phyloP scores from a whole-genome alignment of 306 rosid genomes.

The Elaeagnus macrophylla region DNA sequence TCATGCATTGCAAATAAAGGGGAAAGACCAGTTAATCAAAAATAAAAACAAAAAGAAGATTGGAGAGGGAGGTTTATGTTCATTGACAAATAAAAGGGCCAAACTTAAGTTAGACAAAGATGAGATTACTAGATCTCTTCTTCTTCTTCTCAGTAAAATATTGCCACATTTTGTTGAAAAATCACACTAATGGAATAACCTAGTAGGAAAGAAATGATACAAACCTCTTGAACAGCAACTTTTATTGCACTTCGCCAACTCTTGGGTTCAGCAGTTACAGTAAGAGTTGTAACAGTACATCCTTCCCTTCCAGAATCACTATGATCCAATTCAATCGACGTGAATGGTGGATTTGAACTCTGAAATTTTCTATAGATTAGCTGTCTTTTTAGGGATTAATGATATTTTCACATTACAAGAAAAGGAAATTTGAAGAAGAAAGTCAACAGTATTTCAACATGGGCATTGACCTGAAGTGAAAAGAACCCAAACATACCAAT shows the following conservation, averaged over 20 bases:
- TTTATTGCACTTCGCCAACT: constrained; percentile 86
- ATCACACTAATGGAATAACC: neutral
- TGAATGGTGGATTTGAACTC: constrained; percentile 99
- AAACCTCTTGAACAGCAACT: constrained; percentile 98
- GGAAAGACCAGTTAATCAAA: too few species aligned
- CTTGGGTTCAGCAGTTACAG: constrained; percentile 90
- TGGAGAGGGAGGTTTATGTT: too few species aligned
- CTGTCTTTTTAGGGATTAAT: constrained; percentile 18
- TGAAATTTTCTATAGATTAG: constrained; percentile 32
- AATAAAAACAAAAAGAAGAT: too few species aligned
- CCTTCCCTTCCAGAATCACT: constrained; percentile 99
- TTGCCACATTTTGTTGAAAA: neutral
- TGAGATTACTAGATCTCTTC: too few species aligned
- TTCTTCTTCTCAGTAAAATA: too few species aligned
- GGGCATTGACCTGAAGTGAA: too few species aligned
- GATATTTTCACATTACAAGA: constrained; percentile 11
- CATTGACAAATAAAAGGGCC: too few species aligned
- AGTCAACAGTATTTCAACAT: too few species aligned
- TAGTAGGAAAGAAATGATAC: constrained; percentile 15
- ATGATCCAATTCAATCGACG: constrained; percentile 94
- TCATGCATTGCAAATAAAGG: too few species aligned
- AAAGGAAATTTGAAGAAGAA: neutral
- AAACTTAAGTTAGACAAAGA: too few species aligned
- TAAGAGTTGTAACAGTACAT: constrained; percentile 97
- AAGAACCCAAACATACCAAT: too few species aligned